Percentiles rank a stretch among this genome's conserved stretches.
These are phyloP conservation scores for Halenospora varia DNA, from an alignment of 495 filamentous ascomycete genomes.

Conservation along the genomic window DNA sequence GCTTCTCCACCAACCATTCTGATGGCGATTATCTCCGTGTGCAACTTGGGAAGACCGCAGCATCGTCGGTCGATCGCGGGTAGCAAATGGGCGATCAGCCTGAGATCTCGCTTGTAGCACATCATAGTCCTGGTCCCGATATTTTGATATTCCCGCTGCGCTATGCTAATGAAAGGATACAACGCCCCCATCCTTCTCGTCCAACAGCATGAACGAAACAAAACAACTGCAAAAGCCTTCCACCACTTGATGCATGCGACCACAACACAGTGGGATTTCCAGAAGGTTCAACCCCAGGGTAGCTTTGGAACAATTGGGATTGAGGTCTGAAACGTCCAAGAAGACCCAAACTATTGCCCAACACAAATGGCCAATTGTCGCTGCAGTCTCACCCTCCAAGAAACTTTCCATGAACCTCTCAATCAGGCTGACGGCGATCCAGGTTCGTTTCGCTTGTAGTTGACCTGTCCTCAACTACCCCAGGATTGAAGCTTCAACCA, in stretches of 20 bases:
- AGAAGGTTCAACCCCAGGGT: background rate
- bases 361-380: too few species aligned
- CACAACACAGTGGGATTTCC: background rate
- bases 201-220: background rate
- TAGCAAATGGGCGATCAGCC: background rate
- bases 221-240: background rate
- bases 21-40: background rate
- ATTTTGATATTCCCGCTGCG: too few species aligned
- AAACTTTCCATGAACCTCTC: too few species aligned
- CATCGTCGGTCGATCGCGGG: background rate
- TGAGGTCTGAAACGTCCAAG: background rate
- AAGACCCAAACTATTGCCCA: background rate
- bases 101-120: background rate
- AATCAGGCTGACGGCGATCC: too few species aligned
- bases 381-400: too few species aligned
- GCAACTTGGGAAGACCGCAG: background rate
- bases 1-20: background rate
- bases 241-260: too few species aligned
- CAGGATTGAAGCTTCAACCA: too few species aligned
- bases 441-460: too few species aligned
- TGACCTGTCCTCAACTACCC: too few species aligned
- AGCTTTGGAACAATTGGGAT: background rate
- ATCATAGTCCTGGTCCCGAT: too few species aligned
- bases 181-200: background rate
- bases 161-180: background rate